A percentile compares a stretch with the other conserved stretches of the same genome.
phyloP scores from a whole-genome alignment of 2,329 filamentous ascomycete genomes.

The Xylaria polymorpha region DNA sequence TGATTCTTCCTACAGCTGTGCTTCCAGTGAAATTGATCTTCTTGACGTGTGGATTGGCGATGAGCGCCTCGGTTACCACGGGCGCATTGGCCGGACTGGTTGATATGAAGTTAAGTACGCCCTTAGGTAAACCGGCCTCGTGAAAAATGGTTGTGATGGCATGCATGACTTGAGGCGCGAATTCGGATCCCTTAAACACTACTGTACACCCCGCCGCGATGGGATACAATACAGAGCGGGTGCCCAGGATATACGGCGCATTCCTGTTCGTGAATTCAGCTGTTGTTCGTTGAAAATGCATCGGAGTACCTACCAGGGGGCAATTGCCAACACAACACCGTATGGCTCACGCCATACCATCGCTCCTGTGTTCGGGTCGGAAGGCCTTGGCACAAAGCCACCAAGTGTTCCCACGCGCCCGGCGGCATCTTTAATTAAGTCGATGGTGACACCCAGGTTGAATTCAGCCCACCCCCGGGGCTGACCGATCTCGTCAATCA shows the following conservation, averaged over 20 bases:
- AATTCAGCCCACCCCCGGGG: slow-evolving; percentile 55
- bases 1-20: slow-evolving; percentile 71
- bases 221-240: slow-evolving; percentile 62
- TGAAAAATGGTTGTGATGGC: slow-evolving; percentile 66
- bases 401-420: slow-evolving; percentile 54
- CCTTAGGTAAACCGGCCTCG: slow-evolving; percentile 74
- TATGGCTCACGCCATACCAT: slow-evolving; percentile 80
- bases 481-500: slow-evolving; percentile 62
- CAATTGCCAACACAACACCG: slow-evolving; percentile 82
- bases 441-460: slow-evolving; percentile 53
- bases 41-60: slow-evolving; percentile 69
- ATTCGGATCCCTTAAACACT: slow-evolving; percentile 72
- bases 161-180: slow-evolving; percentile 67
- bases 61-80: slow-evolving; percentile 68
- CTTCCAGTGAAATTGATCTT: slow-evolving; percentile 80
- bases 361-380: slow-evolving; percentile 64
- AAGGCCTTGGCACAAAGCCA: slow-evolving; percentile 50
- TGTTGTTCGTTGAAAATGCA: neutral
- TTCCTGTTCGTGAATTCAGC: slow-evolving; percentile 50
- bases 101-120: slow-evolving; percentile 72
- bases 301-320: slow-evolving; percentile 73
- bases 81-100: slow-evolving; percentile 68
- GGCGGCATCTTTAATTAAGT: slow-evolving; percentile 57
- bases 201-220: slow-evolving; percentile 74
- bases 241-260: slow-evolving; percentile 57